Conservation (phyloP, 257 asterid genomes). For the Sherardia arvensis region DNA sequence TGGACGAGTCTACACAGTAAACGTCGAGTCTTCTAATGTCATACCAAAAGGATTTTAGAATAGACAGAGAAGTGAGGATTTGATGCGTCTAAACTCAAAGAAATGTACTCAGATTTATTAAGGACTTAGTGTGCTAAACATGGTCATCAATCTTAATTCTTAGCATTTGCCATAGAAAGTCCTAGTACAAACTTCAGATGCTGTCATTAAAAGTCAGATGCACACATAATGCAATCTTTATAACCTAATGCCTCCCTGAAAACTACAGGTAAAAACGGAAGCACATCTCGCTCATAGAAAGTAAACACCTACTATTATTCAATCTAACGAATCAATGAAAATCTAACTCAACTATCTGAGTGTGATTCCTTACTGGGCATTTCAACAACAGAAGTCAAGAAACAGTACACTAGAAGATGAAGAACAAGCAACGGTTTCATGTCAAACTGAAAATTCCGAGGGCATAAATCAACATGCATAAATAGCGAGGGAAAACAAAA, state of each 20-base stretch:
- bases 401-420: neutral
- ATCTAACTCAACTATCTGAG: no score
- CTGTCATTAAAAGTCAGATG: neutral
- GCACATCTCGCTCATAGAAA: neutral
- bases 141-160: neutral
- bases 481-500: no score
- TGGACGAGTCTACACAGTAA: constrained; percentile 18
- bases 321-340: neutral
- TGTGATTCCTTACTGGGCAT: neutral
- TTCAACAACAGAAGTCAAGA: neutral
- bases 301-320: neutral
- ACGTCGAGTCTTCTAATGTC: neutral
- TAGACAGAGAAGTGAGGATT: neutral
- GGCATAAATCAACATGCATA: no score
- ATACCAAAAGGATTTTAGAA: neutral
- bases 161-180: neutral
- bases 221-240: no score
- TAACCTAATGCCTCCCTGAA: neutral
- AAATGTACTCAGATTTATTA: neutral
- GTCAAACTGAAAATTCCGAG: neutral
- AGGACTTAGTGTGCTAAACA: neutral
- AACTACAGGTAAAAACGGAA: neutral
- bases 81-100: neutral
- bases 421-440: neutral
- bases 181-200: neutral